phyloP scores from a whole-genome alignment of 2,329 filamentous ascomycete genomes.

The Grosmannia serpens region DNA sequence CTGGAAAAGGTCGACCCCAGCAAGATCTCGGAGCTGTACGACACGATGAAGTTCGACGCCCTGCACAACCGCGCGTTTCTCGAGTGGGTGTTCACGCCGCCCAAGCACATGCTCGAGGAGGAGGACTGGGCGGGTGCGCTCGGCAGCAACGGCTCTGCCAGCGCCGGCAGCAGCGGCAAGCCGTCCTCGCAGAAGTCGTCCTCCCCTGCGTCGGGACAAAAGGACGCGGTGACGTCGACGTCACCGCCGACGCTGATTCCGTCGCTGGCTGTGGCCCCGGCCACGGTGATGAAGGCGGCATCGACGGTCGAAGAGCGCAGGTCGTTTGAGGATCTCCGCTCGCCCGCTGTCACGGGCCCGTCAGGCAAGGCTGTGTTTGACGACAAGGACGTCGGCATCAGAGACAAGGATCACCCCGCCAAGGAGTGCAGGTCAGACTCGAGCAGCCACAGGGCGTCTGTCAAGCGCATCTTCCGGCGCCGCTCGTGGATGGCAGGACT shows the following conservation, averaged over 20 bases:
- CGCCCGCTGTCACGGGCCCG: background rate
- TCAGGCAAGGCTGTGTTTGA: background rate
- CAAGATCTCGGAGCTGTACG: slow-evolving; percentile 96
- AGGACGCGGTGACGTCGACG: slow-evolving; percentile 18
- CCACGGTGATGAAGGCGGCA: background rate
- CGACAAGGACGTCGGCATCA: background rate
- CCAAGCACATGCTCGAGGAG: slow-evolving; percentile 65
- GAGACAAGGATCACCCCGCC: slow-evolving; percentile 15
- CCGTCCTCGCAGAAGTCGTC: slow-evolving; percentile 25
- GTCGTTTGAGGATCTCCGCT: slow-evolving; percentile 7
- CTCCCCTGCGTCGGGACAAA: background rate
- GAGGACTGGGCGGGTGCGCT: slow-evolving; percentile 25
- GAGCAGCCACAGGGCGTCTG: slow-evolving; percentile 21
- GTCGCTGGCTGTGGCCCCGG: background rate
- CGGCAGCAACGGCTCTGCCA: slow-evolving; percentile 25
- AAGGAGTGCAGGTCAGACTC: slow-evolving; percentile 15
- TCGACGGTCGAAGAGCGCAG: slow-evolving; percentile 4
- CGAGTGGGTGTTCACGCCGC: slow-evolving; percentile 94
- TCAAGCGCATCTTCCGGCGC: slow-evolving; percentile 45
- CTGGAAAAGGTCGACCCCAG: slow-evolving; percentile 96
- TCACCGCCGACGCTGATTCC: background rate
- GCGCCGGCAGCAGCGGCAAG: slow-evolving; percentile 17
- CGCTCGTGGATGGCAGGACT: slow-evolving; percentile 47
- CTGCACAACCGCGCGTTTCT: slow-evolving; percentile 93
- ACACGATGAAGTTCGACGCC: slow-evolving; percentile 99